Evolutionary conservation across 352 stramenopile genomes (phyloP).

Genomic region (Globisporangium heterothallicum): DNA sequence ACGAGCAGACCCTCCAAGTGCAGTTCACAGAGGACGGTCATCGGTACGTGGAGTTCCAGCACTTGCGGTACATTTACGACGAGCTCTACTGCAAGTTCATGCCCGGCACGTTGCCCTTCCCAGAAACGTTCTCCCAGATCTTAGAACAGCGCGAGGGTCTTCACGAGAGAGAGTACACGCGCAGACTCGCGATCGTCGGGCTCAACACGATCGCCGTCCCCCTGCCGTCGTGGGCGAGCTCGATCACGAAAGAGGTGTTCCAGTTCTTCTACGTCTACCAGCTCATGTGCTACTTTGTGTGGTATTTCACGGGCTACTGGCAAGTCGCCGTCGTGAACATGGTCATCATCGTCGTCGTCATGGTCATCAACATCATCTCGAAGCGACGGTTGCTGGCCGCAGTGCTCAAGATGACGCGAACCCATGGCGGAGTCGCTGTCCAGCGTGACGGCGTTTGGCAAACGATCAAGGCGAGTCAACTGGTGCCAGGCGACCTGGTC

Average conservation of each 20-base stretch:
- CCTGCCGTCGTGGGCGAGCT: constrained; percentile 14
- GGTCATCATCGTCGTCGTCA: constrained; percentile 31
- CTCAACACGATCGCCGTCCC: constrained; percentile 16
- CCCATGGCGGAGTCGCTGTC: constrained; percentile 42
- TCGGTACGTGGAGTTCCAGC: constrained; percentile 22
- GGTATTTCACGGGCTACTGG: constrained; percentile 49
- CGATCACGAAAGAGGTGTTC: constrained; percentile 12
- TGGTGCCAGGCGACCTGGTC: constrained; percentile 48
- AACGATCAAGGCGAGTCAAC: constrained; percentile 18
- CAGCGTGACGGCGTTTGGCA: constrained; percentile 35
- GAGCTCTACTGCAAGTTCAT: constrained; percentile 17
- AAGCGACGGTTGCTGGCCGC: constrained; percentile 37
- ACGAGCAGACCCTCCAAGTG: constrained; percentile 16
- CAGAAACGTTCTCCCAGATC: constrained; percentile 14
- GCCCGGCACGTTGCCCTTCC: constrained; percentile 10
- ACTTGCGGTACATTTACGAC: constrained; percentile 20
- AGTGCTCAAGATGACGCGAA: constrained; percentile 41
- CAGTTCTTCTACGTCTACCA: constrained; percentile 25
- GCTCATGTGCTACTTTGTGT: constrained; percentile 46
- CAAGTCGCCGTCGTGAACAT: constrained; percentile 23
- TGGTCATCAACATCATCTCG: constrained; percentile 40
- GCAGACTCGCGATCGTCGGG: constrained; percentile 12
- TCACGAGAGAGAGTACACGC: constrained; percentile 9
- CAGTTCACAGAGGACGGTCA: constrained; percentile 10
- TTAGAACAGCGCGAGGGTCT: constrained; percentile 12